A percentile compares a stretch with the other conserved stretches of the same genome.
These are phyloP conservation scores for Apiospora arundinis DNA, from an alignment of 2,329 filamentous ascomycete genomes.

Conservation along the genomic window DNA sequence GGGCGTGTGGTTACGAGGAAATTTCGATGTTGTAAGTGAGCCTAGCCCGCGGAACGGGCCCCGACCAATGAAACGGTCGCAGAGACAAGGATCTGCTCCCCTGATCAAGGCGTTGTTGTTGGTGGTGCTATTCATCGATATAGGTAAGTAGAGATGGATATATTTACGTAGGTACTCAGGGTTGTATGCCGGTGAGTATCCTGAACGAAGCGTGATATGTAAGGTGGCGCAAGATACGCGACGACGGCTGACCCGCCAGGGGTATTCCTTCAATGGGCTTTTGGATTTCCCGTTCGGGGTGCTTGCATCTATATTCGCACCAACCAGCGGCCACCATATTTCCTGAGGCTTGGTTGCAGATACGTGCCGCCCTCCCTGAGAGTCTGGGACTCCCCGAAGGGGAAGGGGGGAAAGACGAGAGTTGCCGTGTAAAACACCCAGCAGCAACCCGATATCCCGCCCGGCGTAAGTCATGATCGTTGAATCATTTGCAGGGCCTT, in stretches of 20 bases:
- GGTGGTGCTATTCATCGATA: background rate
- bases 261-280: background rate
- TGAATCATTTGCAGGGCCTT: background rate
- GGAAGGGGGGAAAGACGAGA: background rate
- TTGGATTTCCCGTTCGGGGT: background rate
- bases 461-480: background rate
- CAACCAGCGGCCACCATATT: background rate
- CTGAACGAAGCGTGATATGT: background rate
- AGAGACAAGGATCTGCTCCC: background rate
- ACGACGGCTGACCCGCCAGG: background rate
- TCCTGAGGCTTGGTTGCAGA: background rate
- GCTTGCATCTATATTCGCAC: background rate
- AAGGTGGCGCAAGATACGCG: slow-evolving; percentile 1
- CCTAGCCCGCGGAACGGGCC: background rate
- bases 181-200: background rate
- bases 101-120: background rate
- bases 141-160: background rate
- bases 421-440: background rate
- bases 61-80: background rate
- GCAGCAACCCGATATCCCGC: background rate
- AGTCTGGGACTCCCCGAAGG: too few species aligned
- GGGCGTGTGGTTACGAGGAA: background rate
- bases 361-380: too few species aligned
- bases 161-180: background rate
- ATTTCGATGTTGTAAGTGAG: background rate